Evolutionary conservation across 805 yeast species (phyloP).

Genomic region (Pichia californica): DNA sequence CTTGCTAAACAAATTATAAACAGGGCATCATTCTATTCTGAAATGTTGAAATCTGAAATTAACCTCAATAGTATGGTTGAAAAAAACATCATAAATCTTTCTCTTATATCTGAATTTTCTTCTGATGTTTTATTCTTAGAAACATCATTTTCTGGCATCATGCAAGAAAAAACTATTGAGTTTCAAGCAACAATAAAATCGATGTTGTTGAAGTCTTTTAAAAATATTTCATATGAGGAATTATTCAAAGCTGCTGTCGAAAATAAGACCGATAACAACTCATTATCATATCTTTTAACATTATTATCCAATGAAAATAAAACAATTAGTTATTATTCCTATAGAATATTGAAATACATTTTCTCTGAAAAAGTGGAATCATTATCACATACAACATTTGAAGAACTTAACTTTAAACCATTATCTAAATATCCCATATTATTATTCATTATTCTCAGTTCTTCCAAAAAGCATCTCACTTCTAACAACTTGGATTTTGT

Average conservation of each 20-base stretch:
- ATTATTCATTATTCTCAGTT: constrained; percentile 31
- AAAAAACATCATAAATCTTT: constrained; percentile 30
- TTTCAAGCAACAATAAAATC: constrained; percentile 9
- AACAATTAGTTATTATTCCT: constrained; percentile 26
- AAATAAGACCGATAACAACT: not conserved
- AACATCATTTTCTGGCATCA: not conserved
- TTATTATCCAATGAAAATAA: constrained; percentile 1
- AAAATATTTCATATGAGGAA: not conserved
- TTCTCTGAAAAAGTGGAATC: constrained; percentile 28
- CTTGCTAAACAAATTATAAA: constrained; percentile 1
- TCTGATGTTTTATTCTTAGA: constrained; percentile 10
- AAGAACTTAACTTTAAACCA: constrained; percentile 26
- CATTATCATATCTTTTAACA: not conserved
- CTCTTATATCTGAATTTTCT: constrained; percentile 33
- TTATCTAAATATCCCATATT: constrained; percentile 30
- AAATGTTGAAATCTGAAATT: not conserved
- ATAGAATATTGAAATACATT: constrained; percentile 29
- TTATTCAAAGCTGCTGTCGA: not conserved
- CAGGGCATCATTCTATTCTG: constrained; percentile 7
- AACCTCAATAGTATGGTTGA: constrained; percentile 3
- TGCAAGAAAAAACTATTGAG: constrained; percentile 9
- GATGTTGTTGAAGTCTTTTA: not conserved
- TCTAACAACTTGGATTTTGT: constrained; percentile 40
- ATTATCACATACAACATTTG: constrained; percentile 14
- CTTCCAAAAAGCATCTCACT: constrained; percentile 31